Conservation (phyloP, 2,329 filamentous ascomycete species). For the Aureobasidium zeae region DNA sequence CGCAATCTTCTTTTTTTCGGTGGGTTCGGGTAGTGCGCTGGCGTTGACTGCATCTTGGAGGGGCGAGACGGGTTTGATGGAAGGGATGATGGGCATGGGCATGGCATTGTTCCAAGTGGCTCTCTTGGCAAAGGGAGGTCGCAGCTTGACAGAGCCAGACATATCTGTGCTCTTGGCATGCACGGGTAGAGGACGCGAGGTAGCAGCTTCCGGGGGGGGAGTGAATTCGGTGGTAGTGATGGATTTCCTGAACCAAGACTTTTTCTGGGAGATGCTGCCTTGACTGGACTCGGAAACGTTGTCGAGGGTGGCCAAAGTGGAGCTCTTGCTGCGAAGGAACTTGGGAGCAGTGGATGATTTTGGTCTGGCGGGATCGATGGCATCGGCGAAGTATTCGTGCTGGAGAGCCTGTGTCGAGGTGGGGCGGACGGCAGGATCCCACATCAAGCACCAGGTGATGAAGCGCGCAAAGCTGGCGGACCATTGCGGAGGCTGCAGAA, state of each 20-base stretch:
- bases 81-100: conserved; percentile 92
- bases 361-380: conserved; percentile 82
- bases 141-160: conserved; percentile 41
- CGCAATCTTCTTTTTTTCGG: conserved; percentile 74
- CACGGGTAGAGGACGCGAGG: conserved; percentile 34
- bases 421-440: conserved; percentile 87
- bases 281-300: conserved; percentile 52
- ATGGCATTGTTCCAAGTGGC: conserved; percentile 91
- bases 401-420: conserved; percentile 89
- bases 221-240: conserved; percentile 72
- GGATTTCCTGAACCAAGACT: conserved; percentile 91
- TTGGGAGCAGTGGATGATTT: conserved; percentile 82
- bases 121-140: conserved; percentile 62
- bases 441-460: conserved; percentile 98
- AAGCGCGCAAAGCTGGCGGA: conserved; percentile 79
- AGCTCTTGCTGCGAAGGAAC: conserved; percentile 81
- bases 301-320: conserved; percentile 62
- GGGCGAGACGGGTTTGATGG: conserved; percentile 90
- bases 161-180: conserved; percentile 37
- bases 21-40: conserved; percentile 47
- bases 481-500: conserved; percentile 85
- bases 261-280: conserved; percentile 59
- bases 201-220: conserved; percentile 45
- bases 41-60: conserved; percentile 88
- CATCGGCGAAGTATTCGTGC: conserved; percentile 90